Evolutionary conservation across 257 asterid species (phyloP), one percentile per base, ranked within the genome.

Genomic region (Rubia yunnanensis): DNA sequence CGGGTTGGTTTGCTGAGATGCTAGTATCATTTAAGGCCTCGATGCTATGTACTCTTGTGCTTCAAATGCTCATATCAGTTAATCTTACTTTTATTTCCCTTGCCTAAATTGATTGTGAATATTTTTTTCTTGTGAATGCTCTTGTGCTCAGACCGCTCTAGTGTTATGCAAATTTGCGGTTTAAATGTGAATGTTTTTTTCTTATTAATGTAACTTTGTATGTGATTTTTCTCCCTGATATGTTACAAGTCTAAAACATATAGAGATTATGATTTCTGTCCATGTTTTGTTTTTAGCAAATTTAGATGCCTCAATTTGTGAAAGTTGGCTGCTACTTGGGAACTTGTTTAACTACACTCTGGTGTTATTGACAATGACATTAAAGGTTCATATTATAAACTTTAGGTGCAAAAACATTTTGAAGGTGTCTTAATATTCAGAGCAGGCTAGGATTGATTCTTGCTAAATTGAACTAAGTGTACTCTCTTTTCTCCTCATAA

Each of bases 371-470:
- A 17, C 3, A 26, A 30, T 27, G 35, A 60, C 30, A 26, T 57
- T 56, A 56, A 10, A 20, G 9, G 5, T 23, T 30, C 31, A 60
- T 49, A 49, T 66, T 54, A 32, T 32, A 26, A 28, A 59, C 50
- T 8, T 60, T 80, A 92, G 98, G 98, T 92, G 72, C 96, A 92
- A 69, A 85, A 85, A 74, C 96, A 88, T 58, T 91, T 60, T 96
- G 88, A 80, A 85, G 96, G 79, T 92, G 98, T 70, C 95, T 92
- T 76, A 83, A 69, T 73, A 84, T 95, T 67, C 84, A 65, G 80
- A 78, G 62, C 88, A 89, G 70, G 98, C 98, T 30, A 87, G 87
- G 76, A 87, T 92, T 35, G 98, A 92, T 61, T n/a, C n/a, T n/a
- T n/a, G n/a, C n/a, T n/a, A n/a, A n/a, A n/a, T n/a, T n/a, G n/a